phyloP scores from a whole-genome alignment of 2,329 filamentous ascomycete genomes.

The Escovopsis sp. region DNA sequence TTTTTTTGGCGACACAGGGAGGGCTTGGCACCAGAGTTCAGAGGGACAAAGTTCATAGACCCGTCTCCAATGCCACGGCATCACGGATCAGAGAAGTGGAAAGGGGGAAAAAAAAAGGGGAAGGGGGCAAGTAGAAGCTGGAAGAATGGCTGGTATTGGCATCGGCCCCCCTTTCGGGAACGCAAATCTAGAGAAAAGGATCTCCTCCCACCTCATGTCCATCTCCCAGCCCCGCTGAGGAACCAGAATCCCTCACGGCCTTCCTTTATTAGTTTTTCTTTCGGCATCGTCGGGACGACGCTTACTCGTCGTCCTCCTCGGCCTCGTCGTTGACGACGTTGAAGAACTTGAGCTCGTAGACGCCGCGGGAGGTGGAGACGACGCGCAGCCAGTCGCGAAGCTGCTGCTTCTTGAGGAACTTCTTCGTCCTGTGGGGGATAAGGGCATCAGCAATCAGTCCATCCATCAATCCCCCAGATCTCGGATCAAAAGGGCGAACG shows the following conservation, averaged over 20 bases:
- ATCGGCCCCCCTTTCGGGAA: background rate
- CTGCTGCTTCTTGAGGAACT: slow-evolving; percentile 99
- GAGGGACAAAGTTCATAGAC: no score
- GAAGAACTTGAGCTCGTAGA: slow-evolving; percentile 99
- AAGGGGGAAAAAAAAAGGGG: background rate
- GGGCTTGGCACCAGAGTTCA: no score
- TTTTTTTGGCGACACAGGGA: no score
- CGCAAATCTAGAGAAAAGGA: no score
- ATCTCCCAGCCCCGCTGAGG: no score
- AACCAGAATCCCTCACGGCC: no score
- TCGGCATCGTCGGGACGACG: background rate
- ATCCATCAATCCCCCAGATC: no score
- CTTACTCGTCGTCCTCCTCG: slow-evolving; percentile 98
- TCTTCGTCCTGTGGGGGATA: slow-evolving; percentile 65
- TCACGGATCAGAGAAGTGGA: background rate
- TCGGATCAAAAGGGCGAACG: no score
- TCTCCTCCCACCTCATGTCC: no score
- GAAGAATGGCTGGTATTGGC: background rate
- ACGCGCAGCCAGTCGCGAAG: slow-evolving; percentile 99
- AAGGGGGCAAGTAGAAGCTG: background rate
- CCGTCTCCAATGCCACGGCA: no score
- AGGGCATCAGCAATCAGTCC: no score
- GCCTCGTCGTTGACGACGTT: slow-evolving; percentile 98
- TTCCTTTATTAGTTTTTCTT: no score
- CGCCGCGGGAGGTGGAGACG: slow-evolving; percentile 92